Base-by-base conservation (phyloP, 768 basidiomycete species). In the Tulasnella sp. region DNA sequence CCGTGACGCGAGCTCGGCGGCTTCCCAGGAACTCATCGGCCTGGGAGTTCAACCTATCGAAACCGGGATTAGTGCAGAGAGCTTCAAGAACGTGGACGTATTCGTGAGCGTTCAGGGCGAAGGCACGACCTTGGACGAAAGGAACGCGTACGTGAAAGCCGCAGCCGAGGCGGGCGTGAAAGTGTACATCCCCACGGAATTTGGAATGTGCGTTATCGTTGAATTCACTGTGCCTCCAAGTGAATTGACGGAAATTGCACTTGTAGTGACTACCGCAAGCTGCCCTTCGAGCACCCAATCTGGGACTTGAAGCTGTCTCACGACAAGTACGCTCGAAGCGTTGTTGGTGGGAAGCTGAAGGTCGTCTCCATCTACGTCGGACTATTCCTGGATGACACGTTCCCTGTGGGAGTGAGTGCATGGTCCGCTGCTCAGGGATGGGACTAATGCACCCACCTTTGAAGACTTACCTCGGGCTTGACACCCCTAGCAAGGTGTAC, bases 51-150 rank as follows among this genome's bases (percentile, higher is more conserved):
- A 82, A 76, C 41, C 83, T 11, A 31, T 77, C 60, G 44, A 64
- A 24, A 76, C 42, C 28, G 80, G 74, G 18, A 73, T 78, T 31
- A 48, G 80, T 44, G 40, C 60, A 14, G 46, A 75, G 22, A 78
- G 80, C 34, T 79, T 84, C 37, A 80, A 82, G 50, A 83, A 82
- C 8, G 82, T 81, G 5, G 84, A 85, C 77, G 82, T 84, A 50
- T 75, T 84, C 64, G 82, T 85, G n/a, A 83, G 82, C 77, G 80
- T 81, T 4, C 44, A 82, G 72, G 60, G 69, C 16, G 37, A 46
- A 12, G 42, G 20, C 31, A 50, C 54, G 20, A 44, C 0, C 48
- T 80, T 24, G 40, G 81, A 48, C 11, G 60, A 46, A 28, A 73
- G 64, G 31, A 74, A 83, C 69, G 81, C 24, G 16, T 24, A 60